Base-by-base conservation (phyloP, 805 yeast genomes). In the Barnettozyma botsteinii region DNA sequence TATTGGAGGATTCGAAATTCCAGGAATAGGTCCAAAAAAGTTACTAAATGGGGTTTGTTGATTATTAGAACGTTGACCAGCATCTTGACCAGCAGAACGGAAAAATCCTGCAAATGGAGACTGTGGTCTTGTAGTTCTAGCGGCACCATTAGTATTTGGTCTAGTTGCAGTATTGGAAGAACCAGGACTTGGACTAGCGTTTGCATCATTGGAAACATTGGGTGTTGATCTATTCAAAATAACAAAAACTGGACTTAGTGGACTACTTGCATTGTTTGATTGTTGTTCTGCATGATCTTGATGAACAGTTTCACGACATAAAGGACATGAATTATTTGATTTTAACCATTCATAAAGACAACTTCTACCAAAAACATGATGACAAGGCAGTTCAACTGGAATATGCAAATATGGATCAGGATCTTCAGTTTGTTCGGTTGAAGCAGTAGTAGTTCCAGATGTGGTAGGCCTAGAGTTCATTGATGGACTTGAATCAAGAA, bases 321-420 rank as follows among this genome's bases (percentile, higher is more conserved):
- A 62, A 0, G 98, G 98, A 58, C 98, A 89, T 2, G 86, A 76
- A 23, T 76, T 72, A 51, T 83, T 79, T 19, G 74, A 64, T 45
- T 72, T 73, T 37, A 91, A 73, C 98, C 98, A 91, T 51, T 82
- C 85, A 42, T 69, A 74, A 19, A 88, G 66, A 65, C 98, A 91
- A n/a, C 76, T 73, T 46, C 79, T 72, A 7, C 98, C 98, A 66
- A 93, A 91, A 0, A 79, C 56, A 56, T 91, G 98, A 8, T 78
- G 78, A 60, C 98, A 91, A 0, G 95, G 93, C 73, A 91, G 68
- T 42, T 72, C 65, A 1, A 84, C 69, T 0, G 96, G 83, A 4
- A 70, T 59, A 57, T 93, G 97, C 7, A 57, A 53, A 48, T 65
- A 72, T 14, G 42, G 37, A 10, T 31, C 42, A 20, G 22, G 22